Evolutionary conservation across 1,284 basidiomycete genomes (phyloP).

Genomic region (Xerocomus alliaceus): DNA sequence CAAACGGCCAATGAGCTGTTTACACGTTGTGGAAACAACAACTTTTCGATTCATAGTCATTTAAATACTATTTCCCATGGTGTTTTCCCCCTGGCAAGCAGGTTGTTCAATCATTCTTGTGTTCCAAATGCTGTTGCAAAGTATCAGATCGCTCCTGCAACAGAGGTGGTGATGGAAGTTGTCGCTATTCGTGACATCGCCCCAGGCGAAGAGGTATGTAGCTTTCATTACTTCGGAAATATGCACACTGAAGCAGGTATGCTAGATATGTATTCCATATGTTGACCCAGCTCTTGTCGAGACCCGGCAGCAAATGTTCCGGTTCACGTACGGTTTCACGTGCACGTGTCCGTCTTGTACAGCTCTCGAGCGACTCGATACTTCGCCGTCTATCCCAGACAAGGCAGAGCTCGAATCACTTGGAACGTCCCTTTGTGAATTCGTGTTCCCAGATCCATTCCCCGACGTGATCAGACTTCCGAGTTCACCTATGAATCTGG

Average conservation of each 20-base stretch:
- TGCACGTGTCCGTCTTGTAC: conserved; percentile 66
- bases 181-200: conserved; percentile 63
- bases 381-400: conserved; percentile 20
- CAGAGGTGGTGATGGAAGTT: conserved; percentile 62
- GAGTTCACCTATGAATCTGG: conserved; percentile 36
- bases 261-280: conserved; percentile 73
- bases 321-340: conserved; percentile 68
- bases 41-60: conserved; percentile 76
- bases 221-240: background rate
- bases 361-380: conserved; percentile 47
- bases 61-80: conserved; percentile 71
- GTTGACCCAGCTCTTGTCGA: conserved; percentile 74
- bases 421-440: conserved; percentile 46
- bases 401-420: conserved; percentile 36
- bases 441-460: conserved; percentile 42
- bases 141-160: conserved; percentile 52
- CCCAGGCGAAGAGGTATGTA: conserved; percentile 65
- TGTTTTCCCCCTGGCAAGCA: conserved; percentile 73
- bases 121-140: conserved; percentile 71
- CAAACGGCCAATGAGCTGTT: conserved; percentile 54
- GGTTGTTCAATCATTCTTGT: conserved; percentile 80
- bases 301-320: conserved; percentile 63
- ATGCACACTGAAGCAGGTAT: conserved; percentile 3
- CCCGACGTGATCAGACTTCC: conserved; percentile 25
- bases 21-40: conserved; percentile 75